Evolutionary conservation across 495 filamentous ascomycete genomes (phyloP), one percentile per base, ranked within the genome.

Genomic region (Friedmanniomyces simplex): DNA sequence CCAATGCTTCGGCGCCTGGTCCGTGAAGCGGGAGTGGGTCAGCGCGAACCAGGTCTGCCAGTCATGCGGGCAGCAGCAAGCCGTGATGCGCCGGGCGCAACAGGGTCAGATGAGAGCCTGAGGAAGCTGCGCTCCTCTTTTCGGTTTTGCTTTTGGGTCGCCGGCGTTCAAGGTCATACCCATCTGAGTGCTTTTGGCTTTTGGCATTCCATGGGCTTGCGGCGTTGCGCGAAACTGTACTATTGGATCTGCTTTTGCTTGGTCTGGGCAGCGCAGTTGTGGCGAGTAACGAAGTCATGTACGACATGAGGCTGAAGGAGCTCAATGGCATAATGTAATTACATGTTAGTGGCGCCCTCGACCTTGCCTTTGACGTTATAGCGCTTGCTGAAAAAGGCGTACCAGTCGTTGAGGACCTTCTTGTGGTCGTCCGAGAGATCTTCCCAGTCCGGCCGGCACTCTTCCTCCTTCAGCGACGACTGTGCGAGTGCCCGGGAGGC

Each of bases 301-400:
- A 30, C 6, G 26, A 52, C 20, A 24, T 36, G 50, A 32, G n/a
- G 3, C 34, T 28, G 10, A 1, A 2, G 20, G 24, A 47, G 25
- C 1, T 1, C n/a, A 1, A 37, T 16, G 28, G 54, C 54, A 22
- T 22, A 39, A 24, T 41, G 34, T 41, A 59, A 34, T 49, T 60
- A 62, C 28, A 39, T 37, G 46, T 80, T 82, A 14, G 74, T 76
- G 11, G 77, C 78, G 30, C 77, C 77, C 61, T 83, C 70, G 10
- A 95, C 86, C 68, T 81, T 80, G 32, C 93, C 93, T 41, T 96
- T 84, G 55, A 96, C 81, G 65, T 91, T 96, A 68, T 98, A 98
- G 41, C 93, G 77, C 73, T 96, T 98, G 64, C 82, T 85, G 74
- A 97, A 98, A 74, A 95, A 98, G 2, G 85, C 94, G 52, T 81